phyloP scores from a whole-genome alignment of 805 yeast genomes.

The Clavispora carvajalis region DNA sequence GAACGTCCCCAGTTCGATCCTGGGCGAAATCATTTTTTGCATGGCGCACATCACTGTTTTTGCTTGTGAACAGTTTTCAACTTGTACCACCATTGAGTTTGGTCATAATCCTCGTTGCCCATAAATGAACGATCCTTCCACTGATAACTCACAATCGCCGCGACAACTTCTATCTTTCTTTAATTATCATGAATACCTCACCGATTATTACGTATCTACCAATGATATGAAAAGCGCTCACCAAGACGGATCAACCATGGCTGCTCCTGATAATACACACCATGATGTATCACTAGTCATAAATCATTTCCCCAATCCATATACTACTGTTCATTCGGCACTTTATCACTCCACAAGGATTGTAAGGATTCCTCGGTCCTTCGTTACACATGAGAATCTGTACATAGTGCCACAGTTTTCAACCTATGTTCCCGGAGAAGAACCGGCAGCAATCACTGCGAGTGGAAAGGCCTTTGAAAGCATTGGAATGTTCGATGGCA shows the following conservation, averaged over 20 bases:
- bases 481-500: constrained; percentile 34
- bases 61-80: not conserved
- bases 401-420: constrained; percentile 55
- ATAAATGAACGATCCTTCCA: constrained; percentile 17
- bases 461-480: constrained; percentile 24
- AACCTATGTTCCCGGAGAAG: constrained; percentile 49
- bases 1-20: constrained; percentile 24
- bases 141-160: constrained; percentile 12
- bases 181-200: constrained; percentile 62
- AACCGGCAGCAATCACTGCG: constrained; percentile 50
- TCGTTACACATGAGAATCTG: constrained; percentile 23
- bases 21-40: constrained; percentile 18
- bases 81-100: not conserved
- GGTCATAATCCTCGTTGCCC: not conserved
- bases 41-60: not conserved
- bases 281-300: constrained; percentile 30
- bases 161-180: constrained; percentile 35
- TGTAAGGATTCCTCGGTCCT: constrained; percentile 59
- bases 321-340: constrained; percentile 28
- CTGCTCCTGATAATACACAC: not conserved
- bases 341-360: constrained; percentile 42
- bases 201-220: constrained; percentile 23
- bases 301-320: constrained; percentile 64
- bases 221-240: constrained; percentile 12
- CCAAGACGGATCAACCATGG: not conserved